These are phyloP conservation scores for Nannochloropsis gaditana DNA, from an alignment of 108 stramenopile genomes.

Conservation along the genomic window DNA sequence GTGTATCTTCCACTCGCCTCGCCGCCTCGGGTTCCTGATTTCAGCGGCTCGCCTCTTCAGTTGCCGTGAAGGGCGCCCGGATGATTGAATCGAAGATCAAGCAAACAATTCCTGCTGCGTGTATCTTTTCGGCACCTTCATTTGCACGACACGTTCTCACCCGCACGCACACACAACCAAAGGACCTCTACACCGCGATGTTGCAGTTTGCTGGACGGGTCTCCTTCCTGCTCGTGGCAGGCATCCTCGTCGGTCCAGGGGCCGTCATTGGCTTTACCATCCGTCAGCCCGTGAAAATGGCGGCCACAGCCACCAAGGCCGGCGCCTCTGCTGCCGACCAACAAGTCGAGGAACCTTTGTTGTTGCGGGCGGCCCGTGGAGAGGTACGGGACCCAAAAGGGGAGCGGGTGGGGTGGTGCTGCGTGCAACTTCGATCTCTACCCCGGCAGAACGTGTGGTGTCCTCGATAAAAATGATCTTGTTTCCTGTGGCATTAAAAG, in stretches of 20 bases:
- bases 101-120: background rate
- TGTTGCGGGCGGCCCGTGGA: conserved; percentile 36
- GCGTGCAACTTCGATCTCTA: no score
- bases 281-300: background rate
- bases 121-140: background rate
- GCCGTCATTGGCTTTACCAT: background rate
- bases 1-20: no score
- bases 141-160: background rate
- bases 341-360: conserved; percentile 30
- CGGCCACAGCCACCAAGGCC: background rate
- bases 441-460: no score
- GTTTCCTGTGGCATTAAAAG: no score
- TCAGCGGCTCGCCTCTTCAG: no score
- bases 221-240: background rate
- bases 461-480: no score
- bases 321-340: background rate
- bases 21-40: no score
- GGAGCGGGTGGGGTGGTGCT: no score
- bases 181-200: background rate
- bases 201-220: background rate
- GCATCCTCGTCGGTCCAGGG: background rate
- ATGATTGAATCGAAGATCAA: conserved; percentile 1
- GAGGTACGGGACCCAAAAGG: conserved; percentile 1
- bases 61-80: background rate
- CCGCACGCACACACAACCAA: background rate